Base-by-base conservation (phyloP, 192 early-diverging fungal genomes). In the Cladochytrium replicatum region DNA sequence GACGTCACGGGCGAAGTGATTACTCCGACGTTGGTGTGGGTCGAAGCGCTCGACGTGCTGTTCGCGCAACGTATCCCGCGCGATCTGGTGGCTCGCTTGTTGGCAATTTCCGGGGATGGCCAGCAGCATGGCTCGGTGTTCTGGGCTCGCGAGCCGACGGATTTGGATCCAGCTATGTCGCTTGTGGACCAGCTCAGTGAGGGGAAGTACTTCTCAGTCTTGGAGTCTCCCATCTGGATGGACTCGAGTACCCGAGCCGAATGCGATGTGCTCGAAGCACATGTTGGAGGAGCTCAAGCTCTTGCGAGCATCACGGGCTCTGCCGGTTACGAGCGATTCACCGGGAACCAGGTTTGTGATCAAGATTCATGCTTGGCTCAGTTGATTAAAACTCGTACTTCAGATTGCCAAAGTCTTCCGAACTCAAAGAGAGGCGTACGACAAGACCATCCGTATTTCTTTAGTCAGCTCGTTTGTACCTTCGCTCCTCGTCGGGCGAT, bases 61-160 rank as follows among this genome's bases (percentile, higher is more conserved):
- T 52, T 91, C 17, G 56, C 43, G 6, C 57, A 60, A 15, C 63
- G 58, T 0, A 65, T 76, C 13, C 68, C 73, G 0, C 58, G 54
- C 39, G 45, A 58, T 17, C 42, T 60, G 21, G 59, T 80, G 29
- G 29, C 13, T 13, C n/a, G n/a, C n/a, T n/a, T n/a, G n/a, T n/a
- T 37, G 19, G 72, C 66, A 1, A 75, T 87, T 27, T 75, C 85
- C 25, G 86, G 84, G 9, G 83, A 76, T 40, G 88, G 74, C 7
- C 86, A 88, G 81, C 88, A 91, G 74, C 88, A 91, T 41, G 88
- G 85, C 11, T 83, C 79, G 52, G 84, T 91, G 1, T 91, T 82
- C 63, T 91, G 85, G 86, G 58, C 63, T 5, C 32, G 6, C 25
- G 57, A 0, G 81, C 80, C 2, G 45, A 67, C 15, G 1, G 15